These are phyloP conservation scores for Tulasnella sp. DNA, from an alignment of 768 basidiomycete species.

Conservation along the genomic window DNA sequence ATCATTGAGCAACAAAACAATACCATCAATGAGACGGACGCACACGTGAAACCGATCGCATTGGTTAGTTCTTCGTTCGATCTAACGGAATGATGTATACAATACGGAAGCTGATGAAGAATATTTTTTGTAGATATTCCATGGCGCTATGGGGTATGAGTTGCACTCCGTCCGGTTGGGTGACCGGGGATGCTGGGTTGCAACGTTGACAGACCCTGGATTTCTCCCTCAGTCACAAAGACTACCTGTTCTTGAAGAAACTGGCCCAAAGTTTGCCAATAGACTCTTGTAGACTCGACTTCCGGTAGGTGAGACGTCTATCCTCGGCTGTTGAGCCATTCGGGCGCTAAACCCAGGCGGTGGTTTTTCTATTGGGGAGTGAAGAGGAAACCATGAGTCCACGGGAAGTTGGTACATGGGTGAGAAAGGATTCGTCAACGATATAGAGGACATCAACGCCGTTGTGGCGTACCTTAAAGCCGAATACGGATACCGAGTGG, in stretches of 20 bases:
- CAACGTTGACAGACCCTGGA: neutral
- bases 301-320: constrained; percentile 44
- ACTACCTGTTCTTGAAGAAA: constrained; percentile 72
- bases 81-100: neutral
- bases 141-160: constrained; percentile 68
- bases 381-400: constrained; percentile 74
- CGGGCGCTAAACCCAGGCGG: neutral
- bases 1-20: neutral
- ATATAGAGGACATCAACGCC: constrained; percentile 55
- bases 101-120: neutral
- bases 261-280: constrained; percentile 56
- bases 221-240: constrained; percentile 25
- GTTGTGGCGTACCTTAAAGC: constrained; percentile 52
- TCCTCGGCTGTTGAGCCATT: neutral
- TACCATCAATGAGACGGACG: neutral
- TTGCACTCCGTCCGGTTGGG: neutral
- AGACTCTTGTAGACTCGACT: constrained; percentile 83
- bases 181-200: too few relatives aligned
- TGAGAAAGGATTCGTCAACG: constrained; percentile 41
- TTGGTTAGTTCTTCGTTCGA: neutral
- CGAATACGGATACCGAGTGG: constrained; percentile 57
- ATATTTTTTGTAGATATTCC: constrained; percentile 49
- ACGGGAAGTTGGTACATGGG: constrained; percentile 57
- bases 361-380: neutral
- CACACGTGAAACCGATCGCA: neutral